Conservation (phyloP, 192 early-diverging fungal genomes). For the Nowakowskiella sp. region DNA sequence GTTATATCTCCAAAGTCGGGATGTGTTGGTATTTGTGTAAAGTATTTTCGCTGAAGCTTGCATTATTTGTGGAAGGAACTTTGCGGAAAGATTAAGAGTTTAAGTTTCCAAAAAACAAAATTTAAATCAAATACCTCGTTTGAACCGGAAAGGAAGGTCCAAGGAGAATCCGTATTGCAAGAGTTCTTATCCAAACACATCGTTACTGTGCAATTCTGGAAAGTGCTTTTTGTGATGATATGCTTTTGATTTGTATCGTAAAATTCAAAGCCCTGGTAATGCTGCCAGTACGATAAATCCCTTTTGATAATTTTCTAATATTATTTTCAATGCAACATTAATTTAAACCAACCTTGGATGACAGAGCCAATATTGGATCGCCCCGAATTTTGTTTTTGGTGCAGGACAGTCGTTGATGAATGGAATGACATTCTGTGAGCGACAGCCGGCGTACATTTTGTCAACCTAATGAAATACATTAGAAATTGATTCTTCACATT, state of each 20-base stretch:
- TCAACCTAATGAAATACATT: no score
- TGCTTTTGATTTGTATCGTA: constrained; percentile 19
- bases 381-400: no score
- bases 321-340: no score
- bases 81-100: constrained; percentile 20
- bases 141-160: constrained; percentile 3
- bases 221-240: constrained; percentile 20
- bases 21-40: constrained; percentile 9
- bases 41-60: constrained; percentile 17
- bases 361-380: no score
- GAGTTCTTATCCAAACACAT: no score
- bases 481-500: no score
- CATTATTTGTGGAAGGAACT: constrained; percentile 18
- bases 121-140: constrained; percentile 8
- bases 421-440: constrained; percentile 6
- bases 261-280: constrained; percentile 15
- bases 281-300: constrained; percentile 6
- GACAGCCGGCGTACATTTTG: constrained; percentile 7
- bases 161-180: constrained; percentile 2
- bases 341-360: no score
- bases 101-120: constrained; percentile 16
- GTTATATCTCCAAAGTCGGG: constrained; percentile 9
- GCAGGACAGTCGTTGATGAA: no score
- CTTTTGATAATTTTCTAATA: constrained; percentile 5
- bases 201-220: constrained; percentile 24